Evolutionary conservation across 2,329 filamentous ascomycete species (phyloP), one percentile per base, ranked within the genome.

Genomic region (Penicillium fuscoglaucum): DNA sequence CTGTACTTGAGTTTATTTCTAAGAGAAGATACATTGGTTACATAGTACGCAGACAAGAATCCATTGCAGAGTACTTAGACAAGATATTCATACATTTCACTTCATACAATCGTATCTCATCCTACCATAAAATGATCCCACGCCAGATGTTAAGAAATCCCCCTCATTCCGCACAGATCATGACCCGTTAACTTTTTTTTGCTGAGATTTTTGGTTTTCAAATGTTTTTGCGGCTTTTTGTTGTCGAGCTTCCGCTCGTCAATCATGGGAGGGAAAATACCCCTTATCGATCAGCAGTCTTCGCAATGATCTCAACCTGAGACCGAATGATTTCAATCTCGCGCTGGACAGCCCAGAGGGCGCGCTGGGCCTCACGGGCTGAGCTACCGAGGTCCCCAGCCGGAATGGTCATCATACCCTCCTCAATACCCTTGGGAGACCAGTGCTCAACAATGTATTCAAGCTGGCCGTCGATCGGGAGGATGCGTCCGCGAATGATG

Each of bases 401-500:
- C 24, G 6, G 50, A 31, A 9, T 2, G 4, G 29, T 52, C 24
- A 44, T 28, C 45, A 55, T 40, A 44, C 21, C 46, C 4, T 51
- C 37, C 26, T 43, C 35, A 15, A 64, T 39, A 17, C 52, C 53
- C 12, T 58, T 46, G 0, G 59, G 54, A 15, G 62, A 58, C 58
- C 60, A 64, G 21, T 33, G 28, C 21, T 54, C 24, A 10, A 29
- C 26, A 1, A 61, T 19, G 21, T 47, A 28, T 12, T 35, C 40
- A 3, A 61, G 41, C n/a, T 44, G 51, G 1, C 33, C 31, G 12
- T 62, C 60, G 29, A 58, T 26, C 12, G 51, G n/a, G 1, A 44
- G 17, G 24, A 63, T 61, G 1, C 54, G 39, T 7, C 40, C 47
- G 7, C 44, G 54, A 6, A 63, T 33, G 4, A 15, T 21, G 9